Evolutionary conservation across 805 yeast species (phyloP).

Genomic region (Yarrowia divulgata): DNA sequence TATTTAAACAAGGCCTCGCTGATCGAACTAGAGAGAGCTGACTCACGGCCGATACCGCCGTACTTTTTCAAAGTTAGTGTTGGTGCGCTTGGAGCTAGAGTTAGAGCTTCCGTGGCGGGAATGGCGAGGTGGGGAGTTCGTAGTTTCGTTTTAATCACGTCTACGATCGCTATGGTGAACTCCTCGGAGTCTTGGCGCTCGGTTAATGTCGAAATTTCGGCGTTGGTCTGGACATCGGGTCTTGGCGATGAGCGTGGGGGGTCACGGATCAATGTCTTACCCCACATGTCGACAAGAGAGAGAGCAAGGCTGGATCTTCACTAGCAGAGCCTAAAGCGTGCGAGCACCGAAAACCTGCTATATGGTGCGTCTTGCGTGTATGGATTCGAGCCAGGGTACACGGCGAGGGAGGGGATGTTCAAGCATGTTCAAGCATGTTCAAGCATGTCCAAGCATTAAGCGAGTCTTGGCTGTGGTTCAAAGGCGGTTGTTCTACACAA

Average conservation of each 20-base stretch:
- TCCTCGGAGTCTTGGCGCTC: neutral
- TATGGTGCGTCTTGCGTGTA: slow-evolving; percentile 6
- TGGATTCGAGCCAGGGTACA: neutral
- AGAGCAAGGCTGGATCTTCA: slow-evolving; percentile 19
- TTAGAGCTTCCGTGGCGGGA: neutral
- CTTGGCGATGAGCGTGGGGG: neutral
- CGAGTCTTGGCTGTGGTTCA: neutral
- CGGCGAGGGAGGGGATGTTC: neutral
- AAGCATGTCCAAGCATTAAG: neutral
- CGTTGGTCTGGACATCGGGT: neutral
- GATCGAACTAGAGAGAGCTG: neutral
- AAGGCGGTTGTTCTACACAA: slow-evolving; percentile 16
- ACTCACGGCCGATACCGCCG: slow-evolving; percentile 26
- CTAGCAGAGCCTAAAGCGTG: slow-evolving; percentile 2
- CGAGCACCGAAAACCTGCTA: slow-evolving; percentile 18
- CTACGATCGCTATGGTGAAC: neutral
- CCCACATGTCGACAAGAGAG: neutral
- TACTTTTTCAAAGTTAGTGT: neutral
- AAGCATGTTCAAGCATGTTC: no score
- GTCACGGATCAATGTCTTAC: neutral
- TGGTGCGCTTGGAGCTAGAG: slow-evolving; percentile 7
- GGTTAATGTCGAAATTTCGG: neutral
- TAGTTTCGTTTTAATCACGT: no score
- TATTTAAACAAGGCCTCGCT: slow-evolving; percentile 6
- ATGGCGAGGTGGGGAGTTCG: no score